phyloP scores from a whole-genome alignment of 257 asterid genomes.

The Pogostemon cablin region DNA sequence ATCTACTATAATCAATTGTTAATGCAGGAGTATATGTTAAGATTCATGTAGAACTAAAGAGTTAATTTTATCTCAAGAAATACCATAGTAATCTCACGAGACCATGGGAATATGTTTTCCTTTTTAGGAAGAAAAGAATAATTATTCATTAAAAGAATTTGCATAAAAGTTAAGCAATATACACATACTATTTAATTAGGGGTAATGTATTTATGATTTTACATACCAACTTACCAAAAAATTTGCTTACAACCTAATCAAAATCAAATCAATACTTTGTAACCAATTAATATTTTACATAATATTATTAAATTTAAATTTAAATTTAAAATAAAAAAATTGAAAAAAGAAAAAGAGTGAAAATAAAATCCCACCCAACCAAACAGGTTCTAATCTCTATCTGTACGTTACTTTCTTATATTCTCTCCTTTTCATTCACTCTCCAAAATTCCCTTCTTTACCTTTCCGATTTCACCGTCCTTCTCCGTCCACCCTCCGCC shows the following conservation, averaged over 20 bases:
- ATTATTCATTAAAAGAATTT: background rate
- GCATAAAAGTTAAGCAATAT: background rate
- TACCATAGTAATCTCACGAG: background rate
- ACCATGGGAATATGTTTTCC: conserved; percentile 29
- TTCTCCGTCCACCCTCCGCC: conserved; percentile 34
- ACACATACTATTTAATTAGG: no score
- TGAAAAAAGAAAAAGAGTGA: background rate
- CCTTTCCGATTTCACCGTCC: conserved; percentile 40
- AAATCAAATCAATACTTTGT: no score
- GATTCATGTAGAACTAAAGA: no score
- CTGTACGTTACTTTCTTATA: conserved; percentile 46
- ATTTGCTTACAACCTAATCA: no score
- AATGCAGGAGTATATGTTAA: no score
- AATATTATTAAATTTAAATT: background rate
- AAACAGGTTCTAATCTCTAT: conserved; percentile 46
- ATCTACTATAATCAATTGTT: no score
- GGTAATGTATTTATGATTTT: no score
- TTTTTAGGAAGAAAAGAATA: conserved; percentile 31
- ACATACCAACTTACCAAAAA: no score
- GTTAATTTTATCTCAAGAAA: no score
- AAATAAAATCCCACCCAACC: conserved; percentile 37
- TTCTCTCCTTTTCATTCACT: conserved; percentile 37
- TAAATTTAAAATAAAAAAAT: background rate
- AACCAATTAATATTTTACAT: no score
- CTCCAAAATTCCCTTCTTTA: conserved; percentile 36